phyloP scores from a whole-genome alignment of 179 eudicot genomes.

The Spergularia azorica region DNA sequence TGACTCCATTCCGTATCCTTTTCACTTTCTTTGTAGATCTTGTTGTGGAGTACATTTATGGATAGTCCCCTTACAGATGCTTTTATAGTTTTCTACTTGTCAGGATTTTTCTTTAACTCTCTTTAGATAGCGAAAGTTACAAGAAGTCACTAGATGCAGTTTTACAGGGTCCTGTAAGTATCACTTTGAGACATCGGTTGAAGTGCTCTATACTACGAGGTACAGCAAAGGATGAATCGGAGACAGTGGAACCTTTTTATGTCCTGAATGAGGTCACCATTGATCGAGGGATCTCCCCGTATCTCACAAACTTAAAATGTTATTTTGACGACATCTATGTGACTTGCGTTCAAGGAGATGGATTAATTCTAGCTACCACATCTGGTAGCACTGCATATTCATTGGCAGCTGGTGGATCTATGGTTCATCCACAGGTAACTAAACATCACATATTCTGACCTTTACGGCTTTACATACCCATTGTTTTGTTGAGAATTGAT shows the following conservation, averaged over 20 bases:
- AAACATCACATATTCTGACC: background rate
- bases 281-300: conserved; percentile 94
- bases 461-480: background rate
- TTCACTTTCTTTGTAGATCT: conserved; percentile 12
- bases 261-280: conserved; percentile 96
- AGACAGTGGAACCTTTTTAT: conserved; percentile 77
- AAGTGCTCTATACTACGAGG: conserved; percentile 81
- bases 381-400: conserved; percentile 99
- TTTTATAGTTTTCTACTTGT: background rate
- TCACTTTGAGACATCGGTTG: conserved; percentile 84
- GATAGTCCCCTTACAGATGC: background rate
- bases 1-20: conserved; percentile 98
- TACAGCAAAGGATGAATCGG: conserved; percentile 68
- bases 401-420: conserved; percentile 98
- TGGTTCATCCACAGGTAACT: conserved; percentile 99
- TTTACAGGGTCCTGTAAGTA: conserved; percentile 80
- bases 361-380: conserved; percentile 86
- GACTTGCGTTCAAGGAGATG: conserved; percentile 97
- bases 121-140: conserved; percentile 81
- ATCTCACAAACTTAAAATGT: conserved; percentile 91
- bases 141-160: conserved; percentile 73
- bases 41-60: background rate
- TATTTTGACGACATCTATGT: conserved; percentile 87
- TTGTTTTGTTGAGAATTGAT: no score
- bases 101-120: conserved; percentile 49